Evolutionary conservation across 2,329 filamentous ascomycete species (phyloP), one percentile per base, ranked within the genome.

Genomic region (Aspergillus sp.): DNA sequence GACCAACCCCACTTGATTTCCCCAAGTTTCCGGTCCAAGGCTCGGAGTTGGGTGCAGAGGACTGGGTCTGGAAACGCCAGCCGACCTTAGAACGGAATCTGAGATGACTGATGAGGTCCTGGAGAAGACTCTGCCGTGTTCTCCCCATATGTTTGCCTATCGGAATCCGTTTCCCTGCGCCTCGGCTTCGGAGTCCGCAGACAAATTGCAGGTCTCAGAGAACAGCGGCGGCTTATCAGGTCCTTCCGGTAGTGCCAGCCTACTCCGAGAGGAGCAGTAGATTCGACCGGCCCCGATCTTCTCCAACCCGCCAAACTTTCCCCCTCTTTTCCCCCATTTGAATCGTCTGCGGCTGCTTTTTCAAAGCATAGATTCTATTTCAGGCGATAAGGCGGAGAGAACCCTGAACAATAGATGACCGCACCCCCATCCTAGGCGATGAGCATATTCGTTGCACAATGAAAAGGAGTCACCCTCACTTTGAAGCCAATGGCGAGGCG

Each of bases 401-500:
- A 31, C 27, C 27, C 27, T 31, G 27, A 12, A n/a, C 17, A 19
- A 31, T 7, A n/a, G 21, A 15, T 62, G 60, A 60, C 64, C 64
- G 62, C 64, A 62, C 7, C 60, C 59, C 55, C 55, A 40, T 52
- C 45, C 49, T 62, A 59, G 65, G 66, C 63, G 49, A 68, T 66
- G 64, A 67, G 55, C 58, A 54, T 48, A 44, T 27, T 21, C 27
- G 46, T 47, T 48, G 46, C 57, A 66, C 56, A n/a, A 75, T 76
- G 73, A 76, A 76, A 69, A 71, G 73, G 59, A 76, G 65, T 66
- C 73, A 68, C 62, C 69, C 70, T 52, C 70, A 74, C 33, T 74
- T 75, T 54, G 73, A 76, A 62, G 64, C 63, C 59, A 72, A 72
- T 68, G 72, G 70, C 45, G 71, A 75, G 60, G 62, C 64, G 39